Conservation (phyloP, 2,329 filamentous ascomycete species). For the Aspergillus oerlinghausenensis region DNA sequence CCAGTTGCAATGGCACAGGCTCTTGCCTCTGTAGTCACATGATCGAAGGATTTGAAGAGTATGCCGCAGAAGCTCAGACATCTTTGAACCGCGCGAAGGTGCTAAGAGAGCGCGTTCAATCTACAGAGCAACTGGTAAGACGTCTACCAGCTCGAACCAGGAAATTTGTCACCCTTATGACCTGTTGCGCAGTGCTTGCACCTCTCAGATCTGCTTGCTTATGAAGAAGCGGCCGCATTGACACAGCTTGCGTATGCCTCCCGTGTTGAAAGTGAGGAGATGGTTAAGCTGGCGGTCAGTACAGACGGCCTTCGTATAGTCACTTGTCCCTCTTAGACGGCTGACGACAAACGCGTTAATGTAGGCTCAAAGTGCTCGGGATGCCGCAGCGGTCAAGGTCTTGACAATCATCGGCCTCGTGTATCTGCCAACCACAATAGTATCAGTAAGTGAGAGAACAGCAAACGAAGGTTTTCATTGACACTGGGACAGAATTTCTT, state of each 20-base stretch:
- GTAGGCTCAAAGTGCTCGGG: constrained; percentile 5
- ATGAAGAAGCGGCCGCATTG: constrained; percentile 7
- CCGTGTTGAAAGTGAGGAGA: constrained; percentile 1
- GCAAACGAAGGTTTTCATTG: neutral
- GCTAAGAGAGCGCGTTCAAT: constrained; percentile 7
- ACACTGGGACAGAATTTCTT: constrained; percentile 8
- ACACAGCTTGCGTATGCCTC: constrained; percentile 3
- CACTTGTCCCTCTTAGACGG: neutral
- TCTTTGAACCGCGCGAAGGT: constrained; percentile 9
- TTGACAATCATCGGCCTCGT: constrained; percentile 10
- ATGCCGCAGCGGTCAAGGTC: constrained; percentile 10
- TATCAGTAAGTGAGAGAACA: constrained; percentile 5
- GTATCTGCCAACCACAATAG: constrained; percentile 10
- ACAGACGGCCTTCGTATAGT: neutral
- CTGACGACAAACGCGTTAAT: neutral
- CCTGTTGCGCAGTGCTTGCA: neutral
- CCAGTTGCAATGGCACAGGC: neutral
- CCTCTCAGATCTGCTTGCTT: constrained; percentile 6
- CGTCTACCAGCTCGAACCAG: neutral
- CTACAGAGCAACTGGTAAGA: constrained; percentile 6
- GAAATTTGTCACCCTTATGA: neutral
- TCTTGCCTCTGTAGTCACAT: neutral
- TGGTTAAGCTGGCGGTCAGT: constrained; percentile 9
- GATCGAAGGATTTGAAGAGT: constrained; percentile 7
- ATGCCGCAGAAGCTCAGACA: constrained; percentile 1